Percentiles rank a stretch among this genome's conserved stretches.
Conservation (phyloP, 2,329 filamentous ascomycete species). For the Verticillium zaregamsianum region DNA sequence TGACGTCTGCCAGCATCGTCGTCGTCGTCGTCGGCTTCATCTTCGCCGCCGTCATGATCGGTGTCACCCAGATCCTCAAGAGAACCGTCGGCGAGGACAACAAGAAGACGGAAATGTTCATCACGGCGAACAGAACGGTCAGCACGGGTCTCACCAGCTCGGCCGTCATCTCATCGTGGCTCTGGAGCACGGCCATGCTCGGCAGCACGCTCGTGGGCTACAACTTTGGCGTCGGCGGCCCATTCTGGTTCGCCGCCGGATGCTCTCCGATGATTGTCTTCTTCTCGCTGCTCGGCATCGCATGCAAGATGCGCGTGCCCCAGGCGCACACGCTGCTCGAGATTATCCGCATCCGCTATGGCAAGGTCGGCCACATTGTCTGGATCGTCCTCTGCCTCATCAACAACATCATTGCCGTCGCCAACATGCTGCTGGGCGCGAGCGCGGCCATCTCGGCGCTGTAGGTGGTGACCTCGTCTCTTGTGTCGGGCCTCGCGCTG, state of each 20-base stretch:
- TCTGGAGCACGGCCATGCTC: conserved; percentile 49
- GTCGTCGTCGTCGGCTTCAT: conserved; percentile 28
- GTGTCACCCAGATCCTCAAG: conserved; percentile 41
- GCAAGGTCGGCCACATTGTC: conserved; percentile 41
- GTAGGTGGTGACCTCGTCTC: conserved; percentile 15
- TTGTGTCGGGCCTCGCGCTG: not conserved
- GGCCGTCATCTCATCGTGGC: conserved; percentile 50
- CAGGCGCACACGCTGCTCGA: conserved; percentile 51
- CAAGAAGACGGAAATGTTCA: conserved; percentile 51
- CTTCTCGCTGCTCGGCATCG: conserved; percentile 44
- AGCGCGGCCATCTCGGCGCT: conserved; percentile 28
- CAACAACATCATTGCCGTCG: conserved; percentile 49
- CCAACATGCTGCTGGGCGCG: conserved; percentile 48
- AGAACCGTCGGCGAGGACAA: conserved; percentile 47
- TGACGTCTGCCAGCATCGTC: conserved; percentile 14
- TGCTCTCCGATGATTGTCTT: conserved; percentile 53
- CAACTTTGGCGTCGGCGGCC: conserved; percentile 48
- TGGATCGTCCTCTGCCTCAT: conserved; percentile 48
- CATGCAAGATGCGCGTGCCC: conserved; percentile 46
- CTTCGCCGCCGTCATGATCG: conserved; percentile 38
- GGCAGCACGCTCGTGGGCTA: conserved; percentile 48
- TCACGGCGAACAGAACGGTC: conserved; percentile 48
- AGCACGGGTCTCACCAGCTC: conserved; percentile 47
- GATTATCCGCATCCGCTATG: conserved; percentile 48
- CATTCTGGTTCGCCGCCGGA: conserved; percentile 55